Conservation (phyloP, 2,329 filamentous ascomycete genomes). For the Fonsecaea nubica region DNA sequence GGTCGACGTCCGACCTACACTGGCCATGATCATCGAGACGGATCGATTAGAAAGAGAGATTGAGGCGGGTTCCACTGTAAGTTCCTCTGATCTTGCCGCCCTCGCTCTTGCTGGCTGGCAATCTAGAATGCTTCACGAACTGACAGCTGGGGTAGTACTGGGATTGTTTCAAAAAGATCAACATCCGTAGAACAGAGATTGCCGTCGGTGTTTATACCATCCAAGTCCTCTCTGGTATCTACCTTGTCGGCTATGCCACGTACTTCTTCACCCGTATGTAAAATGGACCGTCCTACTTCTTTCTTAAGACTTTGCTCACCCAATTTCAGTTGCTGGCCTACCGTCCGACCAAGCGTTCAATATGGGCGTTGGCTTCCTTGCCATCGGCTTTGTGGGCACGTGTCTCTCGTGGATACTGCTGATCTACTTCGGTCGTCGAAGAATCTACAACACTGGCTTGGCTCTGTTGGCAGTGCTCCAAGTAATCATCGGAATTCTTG, state of each 20-base stretch:
- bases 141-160: conserved; percentile 13
- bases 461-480: conserved; percentile 44
- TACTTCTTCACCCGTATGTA: conserved; percentile 57
- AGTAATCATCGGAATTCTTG: conserved; percentile 51
- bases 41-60: conserved; percentile 50
- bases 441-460: conserved; percentile 46
- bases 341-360: conserved; percentile 47
- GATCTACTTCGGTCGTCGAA: conserved; percentile 46
- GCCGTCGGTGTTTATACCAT: conserved; percentile 53
- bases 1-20: conserved; percentile 51
- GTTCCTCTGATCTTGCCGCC: background rate
- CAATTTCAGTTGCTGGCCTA: conserved; percentile 41
- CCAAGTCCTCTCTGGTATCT: conserved; percentile 52
- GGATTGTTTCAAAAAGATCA: conserved; percentile 54
- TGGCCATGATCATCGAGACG: conserved; percentile 52
- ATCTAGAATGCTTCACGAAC: background rate
- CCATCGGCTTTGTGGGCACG: conserved; percentile 50
- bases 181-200: conserved; percentile 54
- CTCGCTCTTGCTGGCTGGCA: background rate
- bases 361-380: conserved; percentile 50
- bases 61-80: conserved; percentile 45
- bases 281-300: background rate
- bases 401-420: conserved; percentile 47
- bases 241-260: conserved; percentile 54
- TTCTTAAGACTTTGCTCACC: background rate